Evolutionary conservation across 1,284 basidiomycete genomes (phyloP), one percentile per base, ranked within the genome.

Genomic region (Rhodotorula glutinis): DNA sequence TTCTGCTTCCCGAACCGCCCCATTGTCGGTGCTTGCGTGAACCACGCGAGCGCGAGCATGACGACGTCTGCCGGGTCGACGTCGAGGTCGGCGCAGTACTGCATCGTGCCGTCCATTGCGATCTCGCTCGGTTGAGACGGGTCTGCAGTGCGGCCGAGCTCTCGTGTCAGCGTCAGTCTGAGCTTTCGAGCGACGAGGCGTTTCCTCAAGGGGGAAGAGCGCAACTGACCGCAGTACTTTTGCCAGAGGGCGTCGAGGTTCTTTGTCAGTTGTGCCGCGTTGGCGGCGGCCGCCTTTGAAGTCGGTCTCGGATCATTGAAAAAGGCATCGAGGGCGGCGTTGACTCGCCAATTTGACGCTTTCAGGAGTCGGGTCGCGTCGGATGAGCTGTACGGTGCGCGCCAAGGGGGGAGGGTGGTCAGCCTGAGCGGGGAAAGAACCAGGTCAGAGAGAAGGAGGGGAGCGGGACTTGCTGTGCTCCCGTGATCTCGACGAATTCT

Each of bases 21-120:
- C 69, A 93, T 81, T 61, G 81, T 76, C 0, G 87, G 87, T 9
- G 87, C 87, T 74, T 88, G 87, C 41, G 91, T 83, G 75, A 91
- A 88, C 74, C 83, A 89, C 19, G 89, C 90, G 52, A 92, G 80
- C 7, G 88, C 85, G 49, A 92, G 83, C 62, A 91, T 80, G 19
- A 89, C 87, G 38, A 89, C 86, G 73, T 91, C 88, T 71, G 89
- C 88, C 1, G 87, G 87, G 73, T 89, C 81, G 25, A 89, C 84
- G 2, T 75, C 79, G 2, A 90, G 80, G 75, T 90, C 88, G 68
- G 83, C 79, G 71, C 90, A 90, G 60, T 90, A 80, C 75, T 81
- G 82, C 75, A 91, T 85, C 33, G 90, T 91, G 0, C 90, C 90
- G 69, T 91, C 85, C 43, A 88, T 82, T 3, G 82, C 81, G 72